A percentile compares a stretch with the other conserved stretches of the same genome.
phyloP scores from a whole-genome alignment of 192 early-diverging fungal genomes.

The Polychytrium aggregatum region DNA sequence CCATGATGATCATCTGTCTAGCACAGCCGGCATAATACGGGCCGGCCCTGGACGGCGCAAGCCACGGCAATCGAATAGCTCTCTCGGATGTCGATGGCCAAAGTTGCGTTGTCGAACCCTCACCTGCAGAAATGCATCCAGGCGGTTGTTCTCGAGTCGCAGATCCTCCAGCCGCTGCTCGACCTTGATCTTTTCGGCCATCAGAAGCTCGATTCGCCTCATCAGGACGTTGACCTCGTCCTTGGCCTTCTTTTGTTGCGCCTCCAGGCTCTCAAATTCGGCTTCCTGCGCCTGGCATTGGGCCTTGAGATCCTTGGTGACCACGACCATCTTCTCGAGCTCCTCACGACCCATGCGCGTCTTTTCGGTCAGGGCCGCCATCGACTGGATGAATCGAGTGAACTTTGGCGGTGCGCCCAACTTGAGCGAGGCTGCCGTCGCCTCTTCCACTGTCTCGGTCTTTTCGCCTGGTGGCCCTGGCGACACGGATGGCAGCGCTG shows the following conservation, averaged over 20 bases:
- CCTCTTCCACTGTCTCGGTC: too few relatives aligned
- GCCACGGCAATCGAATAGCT: too few relatives aligned
- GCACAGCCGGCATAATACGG: too few relatives aligned
- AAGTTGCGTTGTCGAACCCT: too few relatives aligned
- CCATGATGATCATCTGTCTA: too few relatives aligned
- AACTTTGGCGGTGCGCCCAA: too few relatives aligned
- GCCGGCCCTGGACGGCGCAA: too few relatives aligned
- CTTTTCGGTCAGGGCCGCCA: conserved; percentile 17
- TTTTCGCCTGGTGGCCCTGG: too few relatives aligned
- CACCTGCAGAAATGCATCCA: conserved; percentile 20
- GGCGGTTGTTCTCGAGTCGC: conserved; percentile 19
- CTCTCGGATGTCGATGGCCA: too few relatives aligned
- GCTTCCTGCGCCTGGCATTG: conserved; percentile 21
- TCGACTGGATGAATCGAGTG: too few relatives aligned
- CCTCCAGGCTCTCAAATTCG: conserved; percentile 9
- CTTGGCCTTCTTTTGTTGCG: conserved; percentile 14
- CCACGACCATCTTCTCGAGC: conserved; percentile 14
- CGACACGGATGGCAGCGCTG: too few relatives aligned
- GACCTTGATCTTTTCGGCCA: conserved; percentile 18
- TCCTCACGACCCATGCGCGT: conserved; percentile 19
- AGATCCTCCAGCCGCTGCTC: conserved; percentile 25
- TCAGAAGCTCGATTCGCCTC: conserved; percentile 15
- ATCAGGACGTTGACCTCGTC: conserved; percentile 19
- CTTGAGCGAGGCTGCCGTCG: too few relatives aligned
- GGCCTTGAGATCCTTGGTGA: conserved; percentile 18